A percentile compares a stretch with the other conserved stretches of the same genome.
These are phyloP conservation scores for Podosphaera xanthii DNA, from an alignment of 2,329 filamentous ascomycete genomes.

Conservation along the genomic window DNA sequence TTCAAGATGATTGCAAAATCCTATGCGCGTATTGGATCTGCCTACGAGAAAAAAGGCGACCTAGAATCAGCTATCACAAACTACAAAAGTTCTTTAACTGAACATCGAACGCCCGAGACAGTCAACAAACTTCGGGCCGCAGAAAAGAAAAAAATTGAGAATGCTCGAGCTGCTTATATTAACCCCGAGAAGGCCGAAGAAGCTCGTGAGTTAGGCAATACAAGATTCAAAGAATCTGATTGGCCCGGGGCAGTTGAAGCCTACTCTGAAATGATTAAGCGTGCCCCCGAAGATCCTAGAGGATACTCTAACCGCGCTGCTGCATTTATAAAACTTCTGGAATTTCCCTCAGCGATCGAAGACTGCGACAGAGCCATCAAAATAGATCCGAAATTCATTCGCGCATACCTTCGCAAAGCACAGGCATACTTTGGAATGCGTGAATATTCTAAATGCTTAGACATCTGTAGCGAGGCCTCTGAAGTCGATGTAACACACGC, in stretches of 20 bases:
- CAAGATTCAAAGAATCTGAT: conserved; percentile 91
- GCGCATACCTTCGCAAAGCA: conserved; percentile 88
- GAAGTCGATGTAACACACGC: conserved; percentile 54
- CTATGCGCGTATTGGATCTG: conserved; percentile 84
- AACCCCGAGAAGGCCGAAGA: conserved; percentile 84
- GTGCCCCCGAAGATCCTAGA: conserved; percentile 73
- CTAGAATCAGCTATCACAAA: conserved; percentile 58
- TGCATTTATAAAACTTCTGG: conserved; percentile 87
- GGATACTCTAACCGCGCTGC: conserved; percentile 96
- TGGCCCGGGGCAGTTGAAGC: conserved; percentile 89
- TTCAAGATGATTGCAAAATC: conserved; percentile 98
- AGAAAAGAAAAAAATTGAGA: conserved; percentile 65
- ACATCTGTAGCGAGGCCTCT: conserved; percentile 63
- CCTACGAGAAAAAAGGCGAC: conserved; percentile 78
- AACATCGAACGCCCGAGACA: conserved; percentile 88
- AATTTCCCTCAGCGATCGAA: conserved; percentile 78
- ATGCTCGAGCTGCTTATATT: conserved; percentile 58
- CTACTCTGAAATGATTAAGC: conserved; percentile 93
- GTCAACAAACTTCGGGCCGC: conserved; percentile 77
- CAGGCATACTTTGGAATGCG: conserved; percentile 94
- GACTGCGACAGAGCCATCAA: conserved; percentile 86
- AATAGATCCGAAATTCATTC: conserved; percentile 77
- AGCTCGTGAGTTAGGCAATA: conserved; percentile 81
- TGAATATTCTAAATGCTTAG: conserved; percentile 87
- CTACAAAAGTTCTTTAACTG: conserved; percentile 84